A percentile compares a stretch with the other conserved stretches of the same genome.
phyloP scores from a whole-genome alignment of 208 protist species.

The Tritrichomonas foetus region DNA sequence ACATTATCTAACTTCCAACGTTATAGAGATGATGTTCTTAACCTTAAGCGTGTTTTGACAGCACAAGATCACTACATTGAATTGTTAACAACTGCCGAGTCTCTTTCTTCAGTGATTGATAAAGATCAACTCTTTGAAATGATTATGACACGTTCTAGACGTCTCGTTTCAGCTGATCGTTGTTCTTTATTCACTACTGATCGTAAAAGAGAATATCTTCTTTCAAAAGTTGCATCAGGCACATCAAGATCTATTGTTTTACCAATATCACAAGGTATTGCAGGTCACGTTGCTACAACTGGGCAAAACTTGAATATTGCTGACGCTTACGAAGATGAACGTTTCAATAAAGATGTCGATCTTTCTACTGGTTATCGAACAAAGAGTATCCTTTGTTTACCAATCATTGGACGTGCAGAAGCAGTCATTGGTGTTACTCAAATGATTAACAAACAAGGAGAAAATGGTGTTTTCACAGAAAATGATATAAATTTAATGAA shows the following conservation, averaged over 20 bases:
- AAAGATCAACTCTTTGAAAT: constrained; percentile 32
- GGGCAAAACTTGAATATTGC: constrained; percentile 54
- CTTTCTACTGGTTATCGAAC: constrained; percentile 58
- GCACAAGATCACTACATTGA: constrained; percentile 38
- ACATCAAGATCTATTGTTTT: constrained; percentile 40
- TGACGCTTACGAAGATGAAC: constrained; percentile 58
- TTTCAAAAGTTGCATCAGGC: constrained; percentile 18
- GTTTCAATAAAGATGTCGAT: constrained; percentile 60
- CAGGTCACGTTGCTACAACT: constrained; percentile 51
- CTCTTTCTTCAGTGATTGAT: constrained; percentile 16
- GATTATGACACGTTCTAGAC: neutral
- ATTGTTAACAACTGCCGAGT: neutral
- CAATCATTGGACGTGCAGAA: constrained; percentile 48
- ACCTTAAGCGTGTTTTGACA: constrained; percentile 7
- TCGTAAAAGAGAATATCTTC: constrained; percentile 28
- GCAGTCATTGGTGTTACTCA: constrained; percentile 1
- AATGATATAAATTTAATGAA: constrained; percentile 27
- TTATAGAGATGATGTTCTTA: constrained; percentile 7
- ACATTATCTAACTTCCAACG: neutral
- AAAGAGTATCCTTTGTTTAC: constrained; percentile 55
- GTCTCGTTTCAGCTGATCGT: neutral
- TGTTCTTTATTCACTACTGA: constrained; percentile 38
- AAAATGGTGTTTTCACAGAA: neutral
- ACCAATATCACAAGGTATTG: constrained; percentile 48
- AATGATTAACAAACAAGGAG: constrained; percentile 31